Percentiles rank a stretch among this genome's conserved stretches.
Evolutionary conservation across 352 stramenopile species (phyloP).

Genomic region (Phytophthora constricta): DNA sequence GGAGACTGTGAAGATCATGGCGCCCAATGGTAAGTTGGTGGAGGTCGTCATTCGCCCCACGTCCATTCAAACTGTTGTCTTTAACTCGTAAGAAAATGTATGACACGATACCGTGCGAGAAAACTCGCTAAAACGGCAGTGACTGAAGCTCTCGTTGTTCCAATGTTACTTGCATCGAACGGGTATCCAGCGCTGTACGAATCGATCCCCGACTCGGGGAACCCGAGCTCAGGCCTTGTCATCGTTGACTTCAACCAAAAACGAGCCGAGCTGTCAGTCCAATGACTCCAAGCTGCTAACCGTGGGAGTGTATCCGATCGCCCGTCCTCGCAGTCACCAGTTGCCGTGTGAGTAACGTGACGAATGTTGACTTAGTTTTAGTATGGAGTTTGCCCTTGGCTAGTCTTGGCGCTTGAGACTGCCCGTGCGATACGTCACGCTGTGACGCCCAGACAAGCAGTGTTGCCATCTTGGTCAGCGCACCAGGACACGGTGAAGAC

Average conservation of each 20-base stretch:
- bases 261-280: background rate
- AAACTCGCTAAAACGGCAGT: background rate
- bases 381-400: background rate
- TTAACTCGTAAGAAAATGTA: conserved; percentile 26
- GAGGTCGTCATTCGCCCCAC: conserved; percentile 40
- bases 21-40: conserved; percentile 45
- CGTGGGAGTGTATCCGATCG: conserved; percentile 4
- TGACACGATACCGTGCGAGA: background rate
- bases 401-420: background rate
- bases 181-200: background rate
- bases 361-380: background rate
- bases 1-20: conserved; percentile 49
- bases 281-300: background rate
- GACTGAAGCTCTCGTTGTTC: background rate
- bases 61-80: conserved; percentile 52
- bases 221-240: background rate
- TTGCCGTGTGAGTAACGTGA: background rate
- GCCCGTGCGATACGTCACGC: conserved; percentile 5
- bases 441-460: conserved; percentile 1
- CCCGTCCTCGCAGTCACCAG: background rate
- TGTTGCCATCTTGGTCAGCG: background rate
- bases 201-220: no score
- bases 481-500: background rate
- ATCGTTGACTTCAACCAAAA: background rate
- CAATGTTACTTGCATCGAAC: background rate